Base-by-base conservation (phyloP, 176 grass and related monocot species). In the Zoysia pacifica region DNA sequence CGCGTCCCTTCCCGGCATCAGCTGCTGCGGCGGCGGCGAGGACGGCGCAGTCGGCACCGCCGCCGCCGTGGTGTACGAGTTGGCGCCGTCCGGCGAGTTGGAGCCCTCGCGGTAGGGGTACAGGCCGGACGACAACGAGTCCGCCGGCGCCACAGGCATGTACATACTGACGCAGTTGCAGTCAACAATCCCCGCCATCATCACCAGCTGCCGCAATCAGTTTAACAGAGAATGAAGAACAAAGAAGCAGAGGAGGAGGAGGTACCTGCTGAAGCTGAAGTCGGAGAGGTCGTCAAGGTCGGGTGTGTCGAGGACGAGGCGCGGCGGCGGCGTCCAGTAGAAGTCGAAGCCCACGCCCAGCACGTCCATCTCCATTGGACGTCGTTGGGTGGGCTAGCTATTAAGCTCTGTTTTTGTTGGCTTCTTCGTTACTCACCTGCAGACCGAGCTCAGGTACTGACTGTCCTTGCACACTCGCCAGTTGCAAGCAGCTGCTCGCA, bases 301-400 rank as follows among this genome's bases (percentile, higher is more conserved):
- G 3, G 65, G 11, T 3, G 56, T 20, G 7, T 87, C 80, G 7
- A 54, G 38, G 1, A 51, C 15, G 13, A 81, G 6, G 65, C 83
- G 76, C 39, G 86, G 80, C 63, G 86, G 77, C 44, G 85, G 72
- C 54, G 85, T 73, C 74, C 88, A 88, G 50, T 62, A 93, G 46
- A 66, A 77, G 28, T 85, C 46, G 59, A 80, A 85, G 65, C 39
- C 35, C 9, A 55, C 4, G 40, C 35, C 65, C 78, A 76, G 74
- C 11, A 36, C 20, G 4, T 73, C 79, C 41, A 38, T 18, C 59
- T 80, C 62, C 86, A 84, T 84, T 62, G 15, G 28, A 28, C 28
- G 28, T 28, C 28, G 28, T 28, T 28, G 28, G 28, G 28, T 28
- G 28, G 28, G 28, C 28, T 28, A 28, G 28, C 28, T 28, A 28